Base-by-base conservation (phyloP, 2,329 filamentous ascomycete genomes). In the Colletotrichum sp. region DNA sequence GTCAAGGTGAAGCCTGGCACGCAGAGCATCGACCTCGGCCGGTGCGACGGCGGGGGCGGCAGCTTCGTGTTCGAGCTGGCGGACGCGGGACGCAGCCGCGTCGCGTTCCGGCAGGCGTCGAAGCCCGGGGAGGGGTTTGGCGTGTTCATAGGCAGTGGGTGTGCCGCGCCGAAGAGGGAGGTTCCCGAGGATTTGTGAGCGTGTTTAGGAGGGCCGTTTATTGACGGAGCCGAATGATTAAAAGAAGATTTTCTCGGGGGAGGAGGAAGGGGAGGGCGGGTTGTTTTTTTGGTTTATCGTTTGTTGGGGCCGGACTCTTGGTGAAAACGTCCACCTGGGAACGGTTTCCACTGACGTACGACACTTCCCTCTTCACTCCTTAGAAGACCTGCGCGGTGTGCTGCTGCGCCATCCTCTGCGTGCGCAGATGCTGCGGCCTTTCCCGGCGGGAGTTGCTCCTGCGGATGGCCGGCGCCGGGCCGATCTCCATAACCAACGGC, bases 401-500 rank as follows among this genome's bases (percentile, higher is more conserved):
- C 44, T 52, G 44, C n/a, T 52, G 59, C 16, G 70, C 36, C 71
- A 44, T 66, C 21, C 15, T 52, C 21, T 36, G 21, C 21, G 26
- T 52, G n/a, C 72, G 62, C 5, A 76, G 15, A 28, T 44, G 71
- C 2, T 70, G 60, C 32, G 60, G 66, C 34, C 69, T 55, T 16
- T 75, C 60, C 4, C 55, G 49, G 36, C 36, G 71, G 30, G 67
- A 32, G 36, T 52, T 52, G 10, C 44, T 52, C 3, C 44, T 52
- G 10, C 28, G 65, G 28, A 28, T 30, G 7, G 52, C 49, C 52
- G 71, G 65, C 15, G 57, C 52, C 39, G 62, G 71, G 8, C 49
- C 63, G 18, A 69, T 30, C 52, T 78, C 77, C 49, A 77, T 77
- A n/a, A 77, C 72, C 52, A 78, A 26, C 8, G 77, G 77, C 30